Percentiles rank a stretch among this genome's conserved stretches.
phyloP scores from a whole-genome alignment of 257 asterid species.

The Primulina eburnea region DNA sequence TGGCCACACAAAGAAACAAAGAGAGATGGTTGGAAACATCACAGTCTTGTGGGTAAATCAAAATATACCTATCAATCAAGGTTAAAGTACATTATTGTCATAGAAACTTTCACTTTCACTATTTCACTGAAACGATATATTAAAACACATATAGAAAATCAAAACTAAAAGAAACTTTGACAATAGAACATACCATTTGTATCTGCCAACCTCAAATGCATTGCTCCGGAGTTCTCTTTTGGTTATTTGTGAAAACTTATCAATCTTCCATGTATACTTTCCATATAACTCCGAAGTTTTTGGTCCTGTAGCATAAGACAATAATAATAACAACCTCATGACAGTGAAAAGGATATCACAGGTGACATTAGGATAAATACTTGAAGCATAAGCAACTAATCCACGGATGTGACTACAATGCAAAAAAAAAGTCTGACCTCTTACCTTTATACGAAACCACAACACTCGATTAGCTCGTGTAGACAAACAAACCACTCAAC shows the following conservation, averaged over 20 bases:
- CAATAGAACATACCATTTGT: slow-evolving; percentile 43
- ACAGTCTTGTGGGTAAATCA: slow-evolving; percentile 58
- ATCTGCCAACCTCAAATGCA: slow-evolving; percentile 63
- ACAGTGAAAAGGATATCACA: background rate
- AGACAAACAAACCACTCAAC: no score
- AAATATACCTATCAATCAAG: slow-evolving; percentile 61
- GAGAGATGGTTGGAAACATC: slow-evolving; percentile 61
- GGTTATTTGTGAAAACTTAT: slow-evolving; percentile 52
- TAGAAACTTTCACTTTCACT: no score
- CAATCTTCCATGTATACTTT: slow-evolving; percentile 55
- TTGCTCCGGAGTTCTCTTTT: slow-evolving; percentile 58
- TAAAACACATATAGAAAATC: background rate
- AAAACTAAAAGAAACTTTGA: background rate
- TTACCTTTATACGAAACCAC: no score
- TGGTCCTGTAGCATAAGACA: slow-evolving; percentile 29
- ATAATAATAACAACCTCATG: background rate
- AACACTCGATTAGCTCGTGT: no score
- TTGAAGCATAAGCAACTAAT: no score
- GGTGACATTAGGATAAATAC: no score
- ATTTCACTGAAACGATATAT: background rate
- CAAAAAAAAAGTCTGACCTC: no score
- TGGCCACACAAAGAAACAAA: slow-evolving; percentile 55
- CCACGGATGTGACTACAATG: no score
- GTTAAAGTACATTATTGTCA: no score
- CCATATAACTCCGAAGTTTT: slow-evolving; percentile 55